Percentiles rank a stretch among this genome's conserved stretches.
Conservation (phyloP, 257 asterid species). For the Ilex aquifolium region DNA sequence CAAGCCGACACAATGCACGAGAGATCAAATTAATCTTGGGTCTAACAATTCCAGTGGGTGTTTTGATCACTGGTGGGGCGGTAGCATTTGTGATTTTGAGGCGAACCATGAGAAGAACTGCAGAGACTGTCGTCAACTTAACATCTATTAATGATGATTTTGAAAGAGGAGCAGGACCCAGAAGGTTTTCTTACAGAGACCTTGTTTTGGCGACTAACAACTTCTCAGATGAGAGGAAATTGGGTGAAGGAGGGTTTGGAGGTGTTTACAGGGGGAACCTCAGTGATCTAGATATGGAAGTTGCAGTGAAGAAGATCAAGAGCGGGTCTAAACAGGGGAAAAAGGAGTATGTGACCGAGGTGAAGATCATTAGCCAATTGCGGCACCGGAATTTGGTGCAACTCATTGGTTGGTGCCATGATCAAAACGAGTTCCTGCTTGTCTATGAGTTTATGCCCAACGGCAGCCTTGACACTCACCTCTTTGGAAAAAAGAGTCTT, state of each 20-base stretch:
- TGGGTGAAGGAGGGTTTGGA: slow-evolving; percentile 39
- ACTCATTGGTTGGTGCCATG: slow-evolving; percentile 39
- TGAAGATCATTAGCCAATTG: slow-evolving; percentile 30
- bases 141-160: slow-evolving; percentile 31
- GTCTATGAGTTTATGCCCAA: slow-evolving; percentile 37
- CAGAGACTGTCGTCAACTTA: slow-evolving; percentile 14
- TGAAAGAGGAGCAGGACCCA: slow-evolving; percentile 37
- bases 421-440: slow-evolving; percentile 27
- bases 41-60: slow-evolving; percentile 10
- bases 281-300: slow-evolving; percentile 19
- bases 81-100: slow-evolving; percentile 7
- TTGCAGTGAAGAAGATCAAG: slow-evolving; percentile 37
- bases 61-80: slow-evolving; percentile 9
- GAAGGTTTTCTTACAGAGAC: slow-evolving; percentile 24
- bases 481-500: slow-evolving; percentile 20
- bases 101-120: neutral
- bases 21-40: slow-evolving; percentile 16
- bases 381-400: slow-evolving; percentile 33
- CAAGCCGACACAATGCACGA: neutral
- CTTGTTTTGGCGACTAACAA: slow-evolving; percentile 29
- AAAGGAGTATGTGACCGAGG: slow-evolving; percentile 33
- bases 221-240: slow-evolving; percentile 26
- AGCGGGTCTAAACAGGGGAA: slow-evolving; percentile 32
- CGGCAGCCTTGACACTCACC: slow-evolving; percentile 28
- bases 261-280: slow-evolving; percentile 31